phyloP scores from a whole-genome alignment of 805 yeast genomes.

The Saccharomycopsis capsularis region DNA sequence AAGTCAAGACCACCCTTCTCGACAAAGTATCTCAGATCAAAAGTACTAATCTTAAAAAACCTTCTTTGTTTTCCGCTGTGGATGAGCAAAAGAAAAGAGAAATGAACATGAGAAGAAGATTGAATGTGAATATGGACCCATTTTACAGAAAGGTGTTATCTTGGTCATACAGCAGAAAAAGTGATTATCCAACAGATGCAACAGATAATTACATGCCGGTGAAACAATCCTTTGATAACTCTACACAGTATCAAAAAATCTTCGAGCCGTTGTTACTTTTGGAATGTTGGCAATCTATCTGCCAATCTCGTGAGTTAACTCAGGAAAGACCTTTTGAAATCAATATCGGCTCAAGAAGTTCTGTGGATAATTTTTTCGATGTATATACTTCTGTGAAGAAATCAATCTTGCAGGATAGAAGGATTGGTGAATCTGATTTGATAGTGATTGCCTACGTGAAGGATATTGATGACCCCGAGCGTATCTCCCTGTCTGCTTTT shows the following conservation, averaged over 20 bases:
- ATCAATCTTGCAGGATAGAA: slow-evolving; percentile 41
- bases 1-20: slow-evolving; percentile 27
- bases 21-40: slow-evolving; percentile 19
- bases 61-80: slow-evolving; percentile 31
- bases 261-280: slow-evolving; percentile 77
- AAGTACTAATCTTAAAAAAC: slow-evolving; percentile 23
- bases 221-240: slow-evolving; percentile 47
- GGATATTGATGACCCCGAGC: slow-evolving; percentile 21
- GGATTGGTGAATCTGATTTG: slow-evolving; percentile 69
- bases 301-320: slow-evolving; percentile 57
- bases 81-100: slow-evolving; percentile 51
- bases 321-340: slow-evolving; percentile 54
- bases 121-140: slow-evolving; percentile 72
- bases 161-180: slow-evolving; percentile 64
- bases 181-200: slow-evolving; percentile 44
- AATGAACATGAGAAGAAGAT: slow-evolving; percentile 68
- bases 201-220: slow-evolving; percentile 31
- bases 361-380: slow-evolving; percentile 83
- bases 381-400: slow-evolving; percentile 68
- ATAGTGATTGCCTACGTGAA: slow-evolving; percentile 50
- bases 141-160: slow-evolving; percentile 59
- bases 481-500: slow-evolving; percentile 30
- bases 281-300: slow-evolving; percentile 92
- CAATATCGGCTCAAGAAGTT: slow-evolving; percentile 69
- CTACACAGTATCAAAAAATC: slow-evolving; percentile 57